Percentiles rank a stretch among this genome's conserved stretches.
Evolutionary conservation across 2,329 filamentous ascomycete genomes (phyloP).

Genomic region (Venturiaceae sp.): DNA sequence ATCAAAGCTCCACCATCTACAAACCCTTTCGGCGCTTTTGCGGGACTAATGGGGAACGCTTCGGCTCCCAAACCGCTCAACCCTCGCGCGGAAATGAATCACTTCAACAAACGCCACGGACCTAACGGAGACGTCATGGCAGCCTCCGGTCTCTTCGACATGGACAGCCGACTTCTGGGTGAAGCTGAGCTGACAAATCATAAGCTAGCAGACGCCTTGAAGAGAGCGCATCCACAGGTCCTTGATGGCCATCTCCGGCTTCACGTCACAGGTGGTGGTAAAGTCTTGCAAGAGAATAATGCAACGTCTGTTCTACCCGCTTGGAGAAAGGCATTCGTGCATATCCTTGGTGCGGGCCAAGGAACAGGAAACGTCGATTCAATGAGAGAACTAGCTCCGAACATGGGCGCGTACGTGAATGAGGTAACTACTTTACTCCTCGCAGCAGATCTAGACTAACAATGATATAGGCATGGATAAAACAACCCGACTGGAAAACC

Average conservation of each 20-base stretch:
- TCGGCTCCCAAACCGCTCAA: not conserved
- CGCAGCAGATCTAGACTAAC: not conserved
- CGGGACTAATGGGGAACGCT: too few species aligned
- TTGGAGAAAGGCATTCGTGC: not conserved
- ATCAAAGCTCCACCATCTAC: not conserved
- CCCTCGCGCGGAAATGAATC: not conserved
- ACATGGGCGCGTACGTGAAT: conserved; percentile 2
- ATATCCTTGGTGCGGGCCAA: not conserved
- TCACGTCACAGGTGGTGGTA: not conserved
- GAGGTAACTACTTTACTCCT: not conserved
- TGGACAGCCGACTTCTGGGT: not conserved
- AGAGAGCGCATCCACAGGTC: not conserved
- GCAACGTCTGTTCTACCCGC: not conserved
- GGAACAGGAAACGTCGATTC: not conserved
- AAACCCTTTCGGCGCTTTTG: not conserved
- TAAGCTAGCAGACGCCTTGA: not conserved
- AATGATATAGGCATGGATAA: conserved; percentile 6
- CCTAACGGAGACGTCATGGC: not conserved
- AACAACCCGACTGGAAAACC: conserved; percentile 4
- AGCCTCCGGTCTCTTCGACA: not conserved
- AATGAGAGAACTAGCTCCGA: not conserved
- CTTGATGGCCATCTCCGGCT: not conserved
- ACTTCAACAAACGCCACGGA: not conserved
- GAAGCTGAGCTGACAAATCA: not conserved
- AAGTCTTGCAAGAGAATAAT: not conserved